Evolutionary conservation across 192 early-diverging fungal genomes (phyloP).

Genomic region (Coemansia umbellata): DNA sequence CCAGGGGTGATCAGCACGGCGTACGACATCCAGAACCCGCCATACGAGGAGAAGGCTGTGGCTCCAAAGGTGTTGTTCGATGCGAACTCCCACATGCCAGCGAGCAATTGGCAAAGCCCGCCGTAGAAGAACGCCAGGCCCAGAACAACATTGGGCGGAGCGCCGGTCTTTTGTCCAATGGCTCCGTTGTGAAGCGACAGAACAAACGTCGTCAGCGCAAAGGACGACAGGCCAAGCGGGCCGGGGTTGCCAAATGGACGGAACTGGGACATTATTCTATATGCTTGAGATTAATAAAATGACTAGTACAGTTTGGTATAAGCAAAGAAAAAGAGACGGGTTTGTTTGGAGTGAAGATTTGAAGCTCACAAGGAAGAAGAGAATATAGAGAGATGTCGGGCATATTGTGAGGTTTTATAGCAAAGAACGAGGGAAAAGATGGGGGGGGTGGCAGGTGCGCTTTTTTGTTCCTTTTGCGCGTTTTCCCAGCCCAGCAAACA

Average conservation of each 20-base stretch:
- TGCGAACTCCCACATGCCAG: constrained; percentile 83
- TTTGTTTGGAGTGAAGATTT: not conserved
- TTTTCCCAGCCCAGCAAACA: too few relatives aligned
- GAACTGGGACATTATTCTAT: constrained; percentile 31
- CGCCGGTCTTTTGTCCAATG: constrained; percentile 53
- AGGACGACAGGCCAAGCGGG: constrained; percentile 53
- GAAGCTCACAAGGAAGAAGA: not conserved
- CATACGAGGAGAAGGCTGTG: constrained; percentile 70
- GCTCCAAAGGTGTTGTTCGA: constrained; percentile 79
- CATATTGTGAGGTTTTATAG: too few relatives aligned
- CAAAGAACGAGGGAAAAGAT: too few relatives aligned
- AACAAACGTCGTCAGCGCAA: constrained; percentile 59
- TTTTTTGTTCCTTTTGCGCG: too few relatives aligned
- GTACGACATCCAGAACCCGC: constrained; percentile 67
- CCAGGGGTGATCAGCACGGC: constrained; percentile 57
- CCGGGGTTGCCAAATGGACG: constrained; percentile 51
- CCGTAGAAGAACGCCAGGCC: constrained; percentile 73
- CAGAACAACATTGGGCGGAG: constrained; percentile 56
- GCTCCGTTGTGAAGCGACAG: constrained; percentile 69
- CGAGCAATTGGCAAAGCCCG: constrained; percentile 68
- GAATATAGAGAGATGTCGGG: too few relatives aligned
- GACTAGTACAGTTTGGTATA: not conserved
- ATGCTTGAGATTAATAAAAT: not conserved
- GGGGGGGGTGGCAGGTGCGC: too few relatives aligned
- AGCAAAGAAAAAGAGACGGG: not conserved